Percentiles rank a stretch among this genome's conserved stretches.
phyloP scores from a whole-genome alignment of 129 eudicot genomes.

The Escallonia herrerae region DNA sequence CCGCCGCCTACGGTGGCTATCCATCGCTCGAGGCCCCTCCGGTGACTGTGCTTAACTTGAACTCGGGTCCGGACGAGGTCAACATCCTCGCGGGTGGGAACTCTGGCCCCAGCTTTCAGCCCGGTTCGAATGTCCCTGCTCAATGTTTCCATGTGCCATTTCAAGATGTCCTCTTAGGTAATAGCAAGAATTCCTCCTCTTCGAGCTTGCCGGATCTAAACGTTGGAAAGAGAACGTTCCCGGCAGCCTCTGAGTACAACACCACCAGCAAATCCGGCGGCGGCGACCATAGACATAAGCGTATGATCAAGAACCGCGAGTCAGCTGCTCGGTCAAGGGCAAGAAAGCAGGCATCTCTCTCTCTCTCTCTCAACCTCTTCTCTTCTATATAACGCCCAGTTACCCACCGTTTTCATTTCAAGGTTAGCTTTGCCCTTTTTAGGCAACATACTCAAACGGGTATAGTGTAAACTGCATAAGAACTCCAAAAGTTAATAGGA shows the following conservation, averaged over 20 bases:
- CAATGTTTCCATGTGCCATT: not conserved
- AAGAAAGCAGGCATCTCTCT: constrained; percentile 24
- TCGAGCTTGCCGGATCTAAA: not conserved
- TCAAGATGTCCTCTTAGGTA: not conserved
- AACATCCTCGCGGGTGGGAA: not conserved
- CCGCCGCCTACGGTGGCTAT: constrained; percentile 2
- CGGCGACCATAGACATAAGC: constrained; percentile 24
- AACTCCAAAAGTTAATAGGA: not conserved
- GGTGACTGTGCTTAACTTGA: constrained; percentile 16
- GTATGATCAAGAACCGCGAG: constrained; percentile 35
- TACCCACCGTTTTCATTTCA: not conserved
- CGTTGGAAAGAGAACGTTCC: constrained; percentile 16
- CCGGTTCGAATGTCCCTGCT: not conserved
- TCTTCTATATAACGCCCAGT: not conserved
- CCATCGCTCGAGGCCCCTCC: constrained; percentile 7
- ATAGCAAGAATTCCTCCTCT: not conserved
- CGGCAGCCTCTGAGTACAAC: not conserved
- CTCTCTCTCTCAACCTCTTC: not conserved
- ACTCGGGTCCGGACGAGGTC: constrained; percentile 5
- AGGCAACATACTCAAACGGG: not conserved
- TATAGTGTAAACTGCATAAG: no score
- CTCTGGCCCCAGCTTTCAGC: not conserved
- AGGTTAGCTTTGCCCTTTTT: not conserved
- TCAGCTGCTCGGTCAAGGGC: constrained; percentile 38
- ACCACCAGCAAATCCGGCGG: not conserved